These are phyloP conservation scores for Nakazawaea siamensis DNA, from an alignment of 805 yeast genomes.

Conservation along the genomic window DNA sequence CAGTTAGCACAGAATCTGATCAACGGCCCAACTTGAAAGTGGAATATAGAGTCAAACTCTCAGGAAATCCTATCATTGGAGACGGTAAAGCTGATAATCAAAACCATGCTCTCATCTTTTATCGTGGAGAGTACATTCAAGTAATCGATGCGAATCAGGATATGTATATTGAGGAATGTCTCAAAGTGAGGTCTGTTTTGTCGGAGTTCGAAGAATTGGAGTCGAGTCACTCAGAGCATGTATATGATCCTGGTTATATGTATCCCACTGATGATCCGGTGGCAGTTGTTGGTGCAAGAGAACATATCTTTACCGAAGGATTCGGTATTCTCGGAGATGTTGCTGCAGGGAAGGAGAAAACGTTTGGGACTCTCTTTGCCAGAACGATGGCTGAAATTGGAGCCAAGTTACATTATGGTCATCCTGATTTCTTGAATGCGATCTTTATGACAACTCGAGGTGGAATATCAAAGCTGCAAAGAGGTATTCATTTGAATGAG, in stretches of 20 bases:
- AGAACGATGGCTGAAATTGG: conserved; percentile 91
- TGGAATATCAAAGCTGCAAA: conserved; percentile 92
- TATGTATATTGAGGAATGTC: conserved; percentile 88
- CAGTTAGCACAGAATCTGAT: conserved; percentile 11
- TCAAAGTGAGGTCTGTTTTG: conserved; percentile 79
- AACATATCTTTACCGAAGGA: conserved; percentile 88
- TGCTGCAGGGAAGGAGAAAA: conserved; percentile 96
- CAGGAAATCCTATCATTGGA: conserved; percentile 93
- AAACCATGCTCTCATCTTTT: conserved; percentile 77
- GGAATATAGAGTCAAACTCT: conserved; percentile 51
- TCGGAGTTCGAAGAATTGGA: conserved; percentile 86
- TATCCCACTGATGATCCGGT: conserved; percentile 45
- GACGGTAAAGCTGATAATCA: conserved; percentile 97
- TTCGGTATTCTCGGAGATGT: conserved; percentile 91
- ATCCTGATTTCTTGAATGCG: conserved; percentile 89
- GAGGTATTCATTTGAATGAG: conserved; percentile 86
- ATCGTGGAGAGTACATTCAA: conserved; percentile 92
- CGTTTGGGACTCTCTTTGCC: conserved; percentile 93
- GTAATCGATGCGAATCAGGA: conserved; percentile 96
- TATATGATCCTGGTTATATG: conserved; percentile 49
- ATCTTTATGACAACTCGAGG: conserved; percentile 93
- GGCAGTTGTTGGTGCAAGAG: conserved; percentile 93
- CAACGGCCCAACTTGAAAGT: conserved; percentile 39
- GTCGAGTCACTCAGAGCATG: conserved; percentile 34
- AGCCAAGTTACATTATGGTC: conserved; percentile 92